Base-by-base conservation (phyloP, 768 basidiomycete species). In the Sporobolomyces phaffii region DNA sequence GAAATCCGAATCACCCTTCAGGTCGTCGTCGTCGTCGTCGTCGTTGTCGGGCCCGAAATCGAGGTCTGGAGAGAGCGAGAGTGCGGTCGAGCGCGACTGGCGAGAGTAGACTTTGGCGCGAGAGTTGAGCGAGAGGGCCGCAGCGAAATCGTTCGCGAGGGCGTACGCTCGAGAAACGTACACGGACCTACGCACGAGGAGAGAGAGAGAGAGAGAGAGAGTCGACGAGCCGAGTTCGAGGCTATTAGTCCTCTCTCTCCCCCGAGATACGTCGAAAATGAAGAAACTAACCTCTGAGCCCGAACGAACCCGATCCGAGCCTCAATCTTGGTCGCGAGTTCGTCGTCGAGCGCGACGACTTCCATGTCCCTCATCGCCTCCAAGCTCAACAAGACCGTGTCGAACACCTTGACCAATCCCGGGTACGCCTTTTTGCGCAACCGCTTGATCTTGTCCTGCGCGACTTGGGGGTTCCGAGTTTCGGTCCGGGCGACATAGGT, bases 321-420 rank as follows among this genome's bases (percentile, higher is more conserved):
- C 47, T 96, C 91, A 4, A 91, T 83, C 20, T 85, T 87, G 7
- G 86, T 81, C 0, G 86, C 84, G 7, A 96, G 82, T 69, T 91
- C 89, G 0, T 90, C 86, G 73, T 85, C 89, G 76, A 91, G 90
- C 73, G 94, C 90, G 18, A 94, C 89, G 43, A 91, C 83, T 58
- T 85, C 88, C 62, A 96, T 80, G 9, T 83, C 84, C 31, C 88
- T 81, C 85, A 94, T 88, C 77, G 91, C 89, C 59, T 84, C 84
- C 49, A 96, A 79, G 74, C 87, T 87, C 78, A 94, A 91, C 24
- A 94, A 77, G 34, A 90, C 82, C 3, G 88, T 87, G 77, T 96
- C 92, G 47, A 90, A 84, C 1, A 80, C 73, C 77, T 94, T 94
- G 76, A 96, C 87, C 11, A 94, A 81, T 0, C 89, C 91, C 9